Evolutionary conservation across 768 basidiomycete species (phyloP).

Genomic region (Leccinum longicurvipes): DNA sequence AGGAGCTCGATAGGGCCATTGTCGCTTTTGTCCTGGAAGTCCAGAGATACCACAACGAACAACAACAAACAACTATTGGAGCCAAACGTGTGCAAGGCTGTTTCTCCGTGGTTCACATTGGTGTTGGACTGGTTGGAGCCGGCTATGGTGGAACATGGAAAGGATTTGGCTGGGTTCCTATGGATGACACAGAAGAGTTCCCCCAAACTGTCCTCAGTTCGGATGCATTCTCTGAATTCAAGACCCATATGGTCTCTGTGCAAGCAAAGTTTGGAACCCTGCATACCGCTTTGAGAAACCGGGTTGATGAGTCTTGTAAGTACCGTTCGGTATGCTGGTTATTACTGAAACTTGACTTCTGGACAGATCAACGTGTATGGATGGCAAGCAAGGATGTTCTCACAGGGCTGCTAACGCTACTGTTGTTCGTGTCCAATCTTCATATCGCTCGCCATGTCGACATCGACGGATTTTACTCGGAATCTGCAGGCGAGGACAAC

Average conservation of each 20-base stretch:
- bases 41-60: constrained; percentile 49
- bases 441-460: constrained; percentile 82
- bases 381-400: constrained; percentile 48
- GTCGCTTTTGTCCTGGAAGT: constrained; percentile 66
- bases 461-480: constrained; percentile 66
- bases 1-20: constrained; percentile 71
- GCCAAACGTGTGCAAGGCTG: constrained; percentile 59
- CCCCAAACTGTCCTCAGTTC: constrained; percentile 48
- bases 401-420: constrained; percentile 53
- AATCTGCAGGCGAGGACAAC: constrained; percentile 38
- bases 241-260: constrained; percentile 42
- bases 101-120: constrained; percentile 61
- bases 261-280: constrained; percentile 47
- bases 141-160: constrained; percentile 77
- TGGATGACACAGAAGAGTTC: constrained; percentile 45
- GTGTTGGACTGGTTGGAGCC: constrained; percentile 76
- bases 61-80: constrained; percentile 20
- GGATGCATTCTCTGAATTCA: constrained; percentile 55
- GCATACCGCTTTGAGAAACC: constrained; percentile 23
- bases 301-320: constrained; percentile 25
- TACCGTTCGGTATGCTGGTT: not conserved
- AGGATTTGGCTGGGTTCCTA: constrained; percentile 77
- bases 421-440: constrained; percentile 61
- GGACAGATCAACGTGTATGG: constrained; percentile 30
- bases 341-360: constrained; percentile 3